phyloP scores from a whole-genome alignment of 257 asterid genomes.

The Nicotiana noctiflora region DNA sequence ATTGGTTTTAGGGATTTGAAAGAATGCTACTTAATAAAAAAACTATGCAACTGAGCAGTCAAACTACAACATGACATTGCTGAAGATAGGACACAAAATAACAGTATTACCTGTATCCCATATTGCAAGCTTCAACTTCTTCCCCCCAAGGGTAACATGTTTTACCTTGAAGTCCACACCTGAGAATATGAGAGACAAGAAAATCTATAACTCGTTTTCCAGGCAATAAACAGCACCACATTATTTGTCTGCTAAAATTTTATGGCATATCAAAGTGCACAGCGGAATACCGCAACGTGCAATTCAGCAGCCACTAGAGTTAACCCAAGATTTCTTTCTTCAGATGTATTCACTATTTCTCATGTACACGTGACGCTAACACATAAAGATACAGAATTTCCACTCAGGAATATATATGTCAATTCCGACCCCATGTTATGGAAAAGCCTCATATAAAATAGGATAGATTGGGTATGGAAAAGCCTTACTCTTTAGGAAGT shows the following conservation, averaged over 20 bases:
- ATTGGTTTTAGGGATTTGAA: background rate
- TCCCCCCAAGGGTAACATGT: slow-evolving; percentile 81
- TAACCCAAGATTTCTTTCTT: background rate
- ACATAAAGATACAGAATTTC: background rate
- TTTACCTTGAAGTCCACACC: slow-evolving; percentile 98
- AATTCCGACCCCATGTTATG: background rate
- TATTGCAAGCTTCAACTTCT: slow-evolving; percentile 94
- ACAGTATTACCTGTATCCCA: slow-evolving; percentile 87
- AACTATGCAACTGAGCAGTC: background rate
- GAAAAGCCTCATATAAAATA: background rate
- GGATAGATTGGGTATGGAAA: background rate
- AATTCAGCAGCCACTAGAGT: background rate
- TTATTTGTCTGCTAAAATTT: background rate
- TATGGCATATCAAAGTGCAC: background rate
- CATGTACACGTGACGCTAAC: background rate
- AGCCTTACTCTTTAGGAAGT: no score
- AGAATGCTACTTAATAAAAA: background rate
- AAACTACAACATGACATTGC: background rate
- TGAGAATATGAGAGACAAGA: slow-evolving; percentile 13
- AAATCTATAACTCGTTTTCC: background rate
- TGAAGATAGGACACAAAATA: background rate
- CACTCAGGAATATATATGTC: background rate
- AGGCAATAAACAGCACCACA: background rate
- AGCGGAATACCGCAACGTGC: background rate
- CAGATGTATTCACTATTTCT: background rate